phyloP scores from a whole-genome alignment of 768 basidiomycete genomes.

The Calocybe gangraenosa region DNA sequence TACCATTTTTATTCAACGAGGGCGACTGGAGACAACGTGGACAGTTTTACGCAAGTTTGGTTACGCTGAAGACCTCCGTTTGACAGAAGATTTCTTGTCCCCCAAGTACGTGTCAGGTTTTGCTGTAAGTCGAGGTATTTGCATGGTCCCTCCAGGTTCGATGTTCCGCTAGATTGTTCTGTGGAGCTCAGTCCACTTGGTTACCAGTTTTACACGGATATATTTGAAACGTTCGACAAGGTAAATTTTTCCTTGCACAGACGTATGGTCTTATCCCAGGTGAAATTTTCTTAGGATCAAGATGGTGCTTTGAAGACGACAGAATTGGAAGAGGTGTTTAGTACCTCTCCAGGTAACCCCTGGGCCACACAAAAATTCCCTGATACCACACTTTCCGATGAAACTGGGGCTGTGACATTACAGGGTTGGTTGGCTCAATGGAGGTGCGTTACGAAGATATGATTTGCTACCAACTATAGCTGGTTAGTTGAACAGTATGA shows the following conservation, averaged over 20 bases:
- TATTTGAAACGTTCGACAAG: constrained; percentile 95
- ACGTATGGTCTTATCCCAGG: not conserved
- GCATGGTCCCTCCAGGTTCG: constrained; percentile 56
- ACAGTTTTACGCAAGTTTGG: constrained; percentile 93
- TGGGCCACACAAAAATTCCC: constrained; percentile 92
- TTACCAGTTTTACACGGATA: constrained; percentile 95
- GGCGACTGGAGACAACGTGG: constrained; percentile 96
- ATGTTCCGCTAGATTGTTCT: constrained; percentile 90
- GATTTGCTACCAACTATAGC: not conserved
- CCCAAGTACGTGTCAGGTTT: constrained; percentile 66
- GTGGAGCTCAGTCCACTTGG: constrained; percentile 93
- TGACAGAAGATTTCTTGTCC: constrained; percentile 82
- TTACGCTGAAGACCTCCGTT: constrained; percentile 89
- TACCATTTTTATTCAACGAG: constrained; percentile 94
- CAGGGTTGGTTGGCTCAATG: constrained; percentile 99
- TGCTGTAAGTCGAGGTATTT: constrained; percentile 6
- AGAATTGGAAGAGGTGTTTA: constrained; percentile 87
- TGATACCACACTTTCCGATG: constrained; percentile 83
- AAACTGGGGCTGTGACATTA: constrained; percentile 86
- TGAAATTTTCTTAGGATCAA: constrained; percentile 60
- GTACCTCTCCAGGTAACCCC: constrained; percentile 95
- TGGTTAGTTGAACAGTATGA: constrained; percentile 63
- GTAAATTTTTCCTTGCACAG: constrained; percentile 28
- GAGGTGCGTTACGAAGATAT: constrained; percentile 55
- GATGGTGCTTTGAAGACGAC: constrained; percentile 85